phyloP scores from a whole-genome alignment of 371 early-diverging fungal species.

The Syncephalastrum contaminatum region DNA sequence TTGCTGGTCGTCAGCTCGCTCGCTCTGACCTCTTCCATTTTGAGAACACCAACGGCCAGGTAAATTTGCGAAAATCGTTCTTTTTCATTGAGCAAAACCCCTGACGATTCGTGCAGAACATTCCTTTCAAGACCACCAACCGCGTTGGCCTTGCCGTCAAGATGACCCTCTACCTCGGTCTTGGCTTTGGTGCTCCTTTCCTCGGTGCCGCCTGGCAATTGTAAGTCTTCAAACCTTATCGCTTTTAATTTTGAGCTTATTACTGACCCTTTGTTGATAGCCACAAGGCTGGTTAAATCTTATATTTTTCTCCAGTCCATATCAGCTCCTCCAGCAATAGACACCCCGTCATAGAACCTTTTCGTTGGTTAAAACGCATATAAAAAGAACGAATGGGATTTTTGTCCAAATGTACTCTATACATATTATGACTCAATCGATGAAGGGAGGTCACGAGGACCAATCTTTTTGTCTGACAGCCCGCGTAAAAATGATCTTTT shows the following conservation, averaged over 20 bases:
- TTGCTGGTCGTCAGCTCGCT: slow-evolving; percentile 23
- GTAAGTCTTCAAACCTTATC: slow-evolving; percentile 14
- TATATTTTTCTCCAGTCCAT: neutral
- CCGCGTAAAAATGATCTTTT: too few species aligned
- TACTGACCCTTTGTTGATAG: slow-evolving; percentile 5
- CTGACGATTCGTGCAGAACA: slow-evolving; percentile 27
- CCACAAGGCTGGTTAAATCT: slow-evolving; percentile 18
- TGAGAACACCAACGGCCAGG: slow-evolving; percentile 31
- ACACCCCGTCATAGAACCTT: slow-evolving; percentile 1
- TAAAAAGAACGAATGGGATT: slow-evolving; percentile 4
- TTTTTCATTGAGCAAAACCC: neutral
- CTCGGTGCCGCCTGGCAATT: slow-evolving; percentile 32
- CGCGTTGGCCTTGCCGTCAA: slow-evolving; percentile 42
- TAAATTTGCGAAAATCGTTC: slow-evolving; percentile 1
- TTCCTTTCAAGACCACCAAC: slow-evolving; percentile 55
- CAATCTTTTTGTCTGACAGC: too few species aligned
- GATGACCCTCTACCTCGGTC: slow-evolving; percentile 39
- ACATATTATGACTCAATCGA: too few species aligned
- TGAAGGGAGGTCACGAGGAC: too few species aligned
- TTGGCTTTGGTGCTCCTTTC: slow-evolving; percentile 48
- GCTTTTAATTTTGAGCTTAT: neutral
- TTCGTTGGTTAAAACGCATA: neutral
- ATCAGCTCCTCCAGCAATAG: too few species aligned
- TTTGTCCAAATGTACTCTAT: neutral
- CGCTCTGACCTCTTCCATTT: slow-evolving; percentile 38